Evolutionary conservation across 257 asterid species (phyloP).

Genomic region (Paraleonurus japonicus): DNA sequence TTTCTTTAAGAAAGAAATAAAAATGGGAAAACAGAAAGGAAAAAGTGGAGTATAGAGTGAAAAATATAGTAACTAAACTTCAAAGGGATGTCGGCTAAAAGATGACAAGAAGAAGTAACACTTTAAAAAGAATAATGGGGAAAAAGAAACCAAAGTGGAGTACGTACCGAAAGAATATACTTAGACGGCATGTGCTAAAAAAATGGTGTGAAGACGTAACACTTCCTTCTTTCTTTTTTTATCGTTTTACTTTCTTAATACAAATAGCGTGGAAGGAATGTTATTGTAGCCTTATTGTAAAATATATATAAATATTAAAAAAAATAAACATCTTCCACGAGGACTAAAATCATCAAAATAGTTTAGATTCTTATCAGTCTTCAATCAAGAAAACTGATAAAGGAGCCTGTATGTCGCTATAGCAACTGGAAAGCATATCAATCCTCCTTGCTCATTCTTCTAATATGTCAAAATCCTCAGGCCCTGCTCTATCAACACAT

Average conservation of each 20-base stretch:
- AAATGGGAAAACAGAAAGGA: neutral
- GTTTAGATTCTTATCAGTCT: neutral
- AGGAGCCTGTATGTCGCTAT: neutral
- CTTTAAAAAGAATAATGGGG: neutral
- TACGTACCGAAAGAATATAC: slow-evolving; percentile 5
- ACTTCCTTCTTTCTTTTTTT: neutral
- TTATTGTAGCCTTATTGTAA: neutral
- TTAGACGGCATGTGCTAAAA: neutral
- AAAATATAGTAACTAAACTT: neutral
- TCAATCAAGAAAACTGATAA: neutral
- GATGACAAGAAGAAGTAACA: neutral
- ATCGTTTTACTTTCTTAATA: neutral
- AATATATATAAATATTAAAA: neutral
- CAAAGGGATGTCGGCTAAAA: slow-evolving; percentile 1
- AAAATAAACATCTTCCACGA: neutral
- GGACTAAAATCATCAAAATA: neutral
- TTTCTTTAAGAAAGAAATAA: neutral
- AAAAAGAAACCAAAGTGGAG: neutral
- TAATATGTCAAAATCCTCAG: slow-evolving; percentile 2
- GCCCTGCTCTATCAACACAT: neutral
- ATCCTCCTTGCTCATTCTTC: neutral
- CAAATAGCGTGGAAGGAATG: neutral
- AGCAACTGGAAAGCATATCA: neutral
- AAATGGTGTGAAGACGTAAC: neutral
- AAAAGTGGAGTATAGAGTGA: slow-evolving; percentile 12